Percentiles rank a stretch among this genome's conserved stretches.
phyloP scores from a whole-genome alignment of 2,329 filamentous ascomycete species.

The Exophiala spinifera region DNA sequence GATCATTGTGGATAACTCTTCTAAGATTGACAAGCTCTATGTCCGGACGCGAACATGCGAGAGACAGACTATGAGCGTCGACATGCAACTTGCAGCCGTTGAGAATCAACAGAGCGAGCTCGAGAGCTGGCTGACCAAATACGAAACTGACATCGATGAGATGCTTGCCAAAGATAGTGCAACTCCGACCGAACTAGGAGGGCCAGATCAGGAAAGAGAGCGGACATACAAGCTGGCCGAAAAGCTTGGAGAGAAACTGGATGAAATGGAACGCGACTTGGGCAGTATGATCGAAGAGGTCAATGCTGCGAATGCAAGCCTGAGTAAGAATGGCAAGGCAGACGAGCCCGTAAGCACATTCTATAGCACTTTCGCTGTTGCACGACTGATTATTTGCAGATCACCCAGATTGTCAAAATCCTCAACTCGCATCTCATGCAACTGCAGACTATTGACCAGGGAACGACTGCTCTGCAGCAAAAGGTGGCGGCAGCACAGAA shows the following conservation, averaged over 20 bases:
- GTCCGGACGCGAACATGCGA: constrained; percentile 90
- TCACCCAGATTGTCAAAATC: constrained; percentile 92
- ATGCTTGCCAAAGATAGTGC: constrained; percentile 64
- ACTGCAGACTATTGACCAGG: constrained; percentile 88
- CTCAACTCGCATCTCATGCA: constrained; percentile 90
- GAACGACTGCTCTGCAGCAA: constrained; percentile 73
- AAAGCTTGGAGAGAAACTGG: constrained; percentile 82
- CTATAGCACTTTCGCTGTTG: not conserved
- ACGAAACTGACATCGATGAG: constrained; percentile 86
- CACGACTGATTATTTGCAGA: constrained; percentile 46
- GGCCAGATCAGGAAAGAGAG: constrained; percentile 93
- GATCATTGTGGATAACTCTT: constrained; percentile 85
- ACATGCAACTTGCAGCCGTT: constrained; percentile 82
- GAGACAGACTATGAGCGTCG: constrained; percentile 86
- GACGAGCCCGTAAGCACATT: constrained; percentile 72
- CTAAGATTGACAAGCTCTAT: constrained; percentile 92
- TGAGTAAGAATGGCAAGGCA: constrained; percentile 85
- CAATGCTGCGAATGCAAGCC: constrained; percentile 81
- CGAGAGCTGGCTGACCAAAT: constrained; percentile 80
- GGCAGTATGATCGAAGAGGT: constrained; percentile 98
- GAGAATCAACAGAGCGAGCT: constrained; percentile 93
- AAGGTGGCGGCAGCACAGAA: constrained; percentile 83
- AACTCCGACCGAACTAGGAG: constrained; percentile 67
- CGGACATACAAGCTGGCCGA: constrained; percentile 92
- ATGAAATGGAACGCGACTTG: constrained; percentile 90